Base-by-base conservation (phyloP, 2,329 filamentous ascomycete species). In the Talaromyces sp. region DNA sequence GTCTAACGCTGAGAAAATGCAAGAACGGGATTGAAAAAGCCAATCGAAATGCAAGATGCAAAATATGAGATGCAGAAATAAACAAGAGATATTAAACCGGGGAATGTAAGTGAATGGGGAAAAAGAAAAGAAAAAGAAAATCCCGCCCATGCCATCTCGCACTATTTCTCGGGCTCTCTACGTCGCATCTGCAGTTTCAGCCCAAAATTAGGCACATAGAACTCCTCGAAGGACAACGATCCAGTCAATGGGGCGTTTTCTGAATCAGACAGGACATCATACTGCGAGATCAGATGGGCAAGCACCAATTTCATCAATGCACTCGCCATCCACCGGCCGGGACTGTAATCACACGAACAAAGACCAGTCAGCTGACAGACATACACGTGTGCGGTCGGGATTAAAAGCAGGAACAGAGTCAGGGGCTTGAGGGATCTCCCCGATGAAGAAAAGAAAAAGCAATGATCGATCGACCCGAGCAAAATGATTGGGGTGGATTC, bases 121-220 rank as follows among this genome's bases (percentile, higher is more conserved):
- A n/a, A n/a, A n/a, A n/a, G n/a, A n/a, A n/a, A n/a, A n/a, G n/a
- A n/a, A n/a, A n/a, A n/a, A n/a, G n/a, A n/a, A n/a, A n/a, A n/a
- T n/a, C n/a, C n/a, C n/a, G n/a, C n/a, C n/a, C n/a, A n/a, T n/a
- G n/a, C n/a, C n/a, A n/a, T n/a, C n/a, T n/a, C n/a, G n/a, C n/a
- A n/a, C 16, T 20, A 30, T 37, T 39, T 17, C 33, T 16, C 17
- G 56, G 58, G 9, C 51, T 8, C 62, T 69, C 22, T 76, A 55
- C 49, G 75, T 70, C n/a, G 51, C 40, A 55, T 68, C 29, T 13
- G 69, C 62, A 35, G 45, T 36, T 55, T 52, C 3, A 79, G 22
- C 4, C 52, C 51, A 10, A 64, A 61, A 40, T 63, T 59, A 13
- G 61, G 61, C 20, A 64, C 61, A 45, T 57, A 60, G 35, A 64